Evolutionary conservation across 257 asterid genomes (phyloP), one percentile per base, ranked within the genome.

Genomic region (Salvia hispanica): DNA sequence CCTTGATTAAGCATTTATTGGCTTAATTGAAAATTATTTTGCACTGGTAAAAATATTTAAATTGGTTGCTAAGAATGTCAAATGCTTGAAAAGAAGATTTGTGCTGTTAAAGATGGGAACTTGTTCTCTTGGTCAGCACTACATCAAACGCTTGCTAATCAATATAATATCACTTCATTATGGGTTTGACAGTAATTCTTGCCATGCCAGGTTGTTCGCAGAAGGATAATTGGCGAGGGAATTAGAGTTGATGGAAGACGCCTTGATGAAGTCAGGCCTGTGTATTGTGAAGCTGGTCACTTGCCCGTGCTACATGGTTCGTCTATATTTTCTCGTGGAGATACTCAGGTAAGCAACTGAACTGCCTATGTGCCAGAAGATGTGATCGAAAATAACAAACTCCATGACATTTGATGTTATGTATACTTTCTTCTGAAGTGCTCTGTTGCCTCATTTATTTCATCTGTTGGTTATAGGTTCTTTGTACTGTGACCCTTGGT

Each of bases 401-500:
- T 42, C 40, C 53, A 60, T 57, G 18, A 34, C 42, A 58, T 36
- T 39, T 46, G 28, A 12, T 50, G 36, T 44, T 48, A 74, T 65
- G 55, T 31, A 58, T 57, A n/a, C 36, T 50, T 50, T 34, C 52
- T 58, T 28, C 54, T 15, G 14, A 13, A 65, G 54, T 74, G 51
- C 56, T 64, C 64, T 62, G 71, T 63, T 53, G 71, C 45, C 58
- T 28, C 31, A 25, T 25, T 25, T 64, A 53, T 71, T 45, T 21
- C 71, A 72, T 82, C 18, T 77, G 67, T 64, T 70, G 70, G 66
- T 1, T 25, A 25, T 82, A 94, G 97, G 96, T 94, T 64, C 97
- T 91, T 76, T 88, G 96, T 72, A 91, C 97, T 72, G 94, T 94
- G 51, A 91, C 99, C 44, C 97, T 91, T 70, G 99, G 99, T 75